A percentile compares a stretch with the other conserved stretches of the same genome.
Conservation (phyloP, 2,329 filamentous ascomycete species). For the Epichloe uncinata region DNA sequence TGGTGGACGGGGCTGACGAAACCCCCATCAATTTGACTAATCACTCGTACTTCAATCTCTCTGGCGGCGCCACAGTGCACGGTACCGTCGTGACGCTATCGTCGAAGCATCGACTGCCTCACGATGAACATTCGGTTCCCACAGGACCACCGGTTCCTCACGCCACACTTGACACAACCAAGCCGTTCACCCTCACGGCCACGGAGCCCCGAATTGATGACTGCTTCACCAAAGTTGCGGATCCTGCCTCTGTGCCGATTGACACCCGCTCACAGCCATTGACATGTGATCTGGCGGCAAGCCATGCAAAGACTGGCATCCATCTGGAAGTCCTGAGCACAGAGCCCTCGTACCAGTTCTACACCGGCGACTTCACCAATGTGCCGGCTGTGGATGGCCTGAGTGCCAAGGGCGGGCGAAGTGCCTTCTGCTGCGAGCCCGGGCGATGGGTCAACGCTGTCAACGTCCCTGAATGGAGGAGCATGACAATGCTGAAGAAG, state of each 20-base stretch:
- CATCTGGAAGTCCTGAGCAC: constrained; percentile 83
- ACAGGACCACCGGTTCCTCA: constrained; percentile 51
- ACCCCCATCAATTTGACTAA: constrained; percentile 90
- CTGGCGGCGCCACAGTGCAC: constrained; percentile 37
- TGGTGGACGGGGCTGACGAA: constrained; percentile 70
- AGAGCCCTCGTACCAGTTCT: constrained; percentile 94
- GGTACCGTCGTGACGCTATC: constrained; percentile 54
- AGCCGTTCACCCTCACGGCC: constrained; percentile 59
- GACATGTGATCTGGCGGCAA: constrained; percentile 54
- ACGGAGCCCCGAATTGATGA: constrained; percentile 70
- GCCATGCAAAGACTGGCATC: constrained; percentile 59
- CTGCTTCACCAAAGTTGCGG: constrained; percentile 68
- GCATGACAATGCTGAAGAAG: constrained; percentile 68
- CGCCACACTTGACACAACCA: constrained; percentile 49
- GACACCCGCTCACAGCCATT: constrained; percentile 54
- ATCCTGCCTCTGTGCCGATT: constrained; percentile 45
- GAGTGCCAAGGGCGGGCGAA: constrained; percentile 51
- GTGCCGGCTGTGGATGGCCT: constrained; percentile 53
- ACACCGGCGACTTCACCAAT: constrained; percentile 76
- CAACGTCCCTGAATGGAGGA: constrained; percentile 69
- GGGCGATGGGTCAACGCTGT: constrained; percentile 80
- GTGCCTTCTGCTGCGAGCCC: constrained; percentile 85
- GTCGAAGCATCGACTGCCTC: constrained; percentile 53
- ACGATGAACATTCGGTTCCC: constrained; percentile 63
- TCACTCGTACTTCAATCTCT: constrained; percentile 69